These are phyloP conservation scores for Rhynchospora pubera DNA, from an alignment of 176 grass and related monocot species.

Conservation along the genomic window DNA sequence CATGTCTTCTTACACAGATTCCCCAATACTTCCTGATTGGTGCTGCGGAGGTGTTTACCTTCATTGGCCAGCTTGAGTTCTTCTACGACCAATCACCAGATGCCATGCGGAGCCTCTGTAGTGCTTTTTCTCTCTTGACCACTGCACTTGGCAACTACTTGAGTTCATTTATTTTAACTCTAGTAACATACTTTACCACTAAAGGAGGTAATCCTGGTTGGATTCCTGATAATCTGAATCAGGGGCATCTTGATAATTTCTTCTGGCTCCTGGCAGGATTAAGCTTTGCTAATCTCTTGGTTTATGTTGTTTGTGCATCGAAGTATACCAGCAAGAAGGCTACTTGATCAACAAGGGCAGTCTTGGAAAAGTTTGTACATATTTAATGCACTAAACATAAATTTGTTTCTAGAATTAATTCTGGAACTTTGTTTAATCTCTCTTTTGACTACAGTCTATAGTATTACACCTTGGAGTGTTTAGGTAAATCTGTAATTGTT, in stretches of 20 bases:
- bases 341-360: conserved; percentile 24
- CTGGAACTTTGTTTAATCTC: neutral
- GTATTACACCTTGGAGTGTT: neutral
- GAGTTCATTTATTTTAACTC: conserved; percentile 60
- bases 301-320: conserved; percentile 49
- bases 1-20: conserved; percentile 21
- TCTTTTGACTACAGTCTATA: neutral
- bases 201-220: conserved; percentile 58
- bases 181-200: conserved; percentile 54
- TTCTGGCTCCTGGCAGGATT: conserved; percentile 78
- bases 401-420: neutral
- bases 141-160: conserved; percentile 61
- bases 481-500: neutral
- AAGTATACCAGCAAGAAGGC: conserved; percentile 79
- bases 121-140: conserved; percentile 56
- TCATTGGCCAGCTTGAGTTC: conserved; percentile 66
- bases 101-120: conserved; percentile 80
- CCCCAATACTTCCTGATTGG: conserved; percentile 82
- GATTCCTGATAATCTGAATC: conserved; percentile 85
- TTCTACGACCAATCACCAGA: conserved; percentile 82
- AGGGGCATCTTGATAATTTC: conserved; percentile 75
- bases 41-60: conserved; percentile 68
- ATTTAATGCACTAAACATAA: neutral
- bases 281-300: conserved; percentile 48
- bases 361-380: conserved; percentile 1